A percentile compares a stretch with the other conserved stretches of the same genome.
Conservation (phyloP, 257 asterid genomes). For the Jaltomata sinuosa region DNA sequence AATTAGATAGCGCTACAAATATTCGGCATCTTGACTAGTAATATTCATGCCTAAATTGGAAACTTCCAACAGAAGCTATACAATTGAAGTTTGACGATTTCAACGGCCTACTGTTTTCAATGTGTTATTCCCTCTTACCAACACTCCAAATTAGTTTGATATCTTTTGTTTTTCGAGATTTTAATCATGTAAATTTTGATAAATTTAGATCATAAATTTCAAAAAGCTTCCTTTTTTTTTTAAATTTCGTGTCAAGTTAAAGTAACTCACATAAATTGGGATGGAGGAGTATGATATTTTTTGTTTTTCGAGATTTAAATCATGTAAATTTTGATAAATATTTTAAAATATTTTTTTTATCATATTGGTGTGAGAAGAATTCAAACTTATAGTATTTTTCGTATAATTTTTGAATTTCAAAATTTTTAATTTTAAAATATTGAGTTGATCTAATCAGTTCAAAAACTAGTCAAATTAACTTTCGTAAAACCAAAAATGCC, state of each 20-base stretch:
- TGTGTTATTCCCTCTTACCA: background rate
- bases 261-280: no score
- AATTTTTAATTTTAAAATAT: no score
- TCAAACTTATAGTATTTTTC: no score
- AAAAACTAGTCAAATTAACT: no score
- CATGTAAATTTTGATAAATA: background rate
- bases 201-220: no score
- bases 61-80: background rate
- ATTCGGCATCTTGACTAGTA: background rate
- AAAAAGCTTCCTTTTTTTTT: no score
- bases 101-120: background rate
- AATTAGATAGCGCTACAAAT: background rate
- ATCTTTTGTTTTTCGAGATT: background rate
- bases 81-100: background rate
- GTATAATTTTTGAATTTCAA: no score
- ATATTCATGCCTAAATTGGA: background rate
- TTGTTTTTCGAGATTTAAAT: background rate
- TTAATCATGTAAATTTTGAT: background rate
- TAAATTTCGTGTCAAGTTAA: no score
- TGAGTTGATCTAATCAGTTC: no score
- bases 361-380: background rate
- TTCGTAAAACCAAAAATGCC: no score
- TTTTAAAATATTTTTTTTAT: background rate
- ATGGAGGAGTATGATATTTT: no score
- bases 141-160: background rate